A percentile compares a stretch with the other conserved stretches of the same genome.
Conservation (phyloP, 805 yeast species). For the Priceomyces medius region DNA sequence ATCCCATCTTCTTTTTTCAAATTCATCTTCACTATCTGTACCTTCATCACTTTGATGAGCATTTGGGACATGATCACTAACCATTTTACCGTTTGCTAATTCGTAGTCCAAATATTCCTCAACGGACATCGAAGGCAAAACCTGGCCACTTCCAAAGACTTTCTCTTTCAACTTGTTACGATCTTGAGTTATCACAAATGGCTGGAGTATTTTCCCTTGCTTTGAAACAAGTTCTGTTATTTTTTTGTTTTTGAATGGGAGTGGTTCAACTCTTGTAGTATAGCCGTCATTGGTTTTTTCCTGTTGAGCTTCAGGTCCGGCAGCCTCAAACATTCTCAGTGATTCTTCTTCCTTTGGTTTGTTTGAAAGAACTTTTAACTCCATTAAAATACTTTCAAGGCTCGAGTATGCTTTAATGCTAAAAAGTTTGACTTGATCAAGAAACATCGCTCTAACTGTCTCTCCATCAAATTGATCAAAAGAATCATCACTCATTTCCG, state of each 20-base stretch:
- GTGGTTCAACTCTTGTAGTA: constrained; percentile 61
- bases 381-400: constrained; percentile 63
- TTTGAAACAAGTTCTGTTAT: constrained; percentile 51
- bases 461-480: constrained; percentile 60
- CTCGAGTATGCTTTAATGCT: constrained; percentile 53
- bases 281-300: constrained; percentile 42
- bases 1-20: constrained; percentile 86
- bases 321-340: constrained; percentile 8
- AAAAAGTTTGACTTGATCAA: constrained; percentile 54
- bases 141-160: constrained; percentile 91
- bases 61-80: constrained; percentile 42
- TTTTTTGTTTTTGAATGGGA: constrained; percentile 30
- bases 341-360: constrained; percentile 24
- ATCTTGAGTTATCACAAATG: constrained; percentile 68
- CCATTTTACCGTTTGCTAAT: constrained; percentile 78
- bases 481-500: constrained; percentile 13
- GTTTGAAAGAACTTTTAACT: constrained; percentile 57
- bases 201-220: constrained; percentile 77
- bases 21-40: constrained; percentile 61
- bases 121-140: constrained; percentile 88
- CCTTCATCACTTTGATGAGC: constrained; percentile 39
- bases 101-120: constrained; percentile 91
- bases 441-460: constrained; percentile 49
- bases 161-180: constrained; percentile 57
- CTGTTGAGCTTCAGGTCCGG: constrained; percentile 7